phyloP scores from a whole-genome alignment of 2,329 filamentous ascomycete genomes.

The Furcasterigmium sp. region DNA sequence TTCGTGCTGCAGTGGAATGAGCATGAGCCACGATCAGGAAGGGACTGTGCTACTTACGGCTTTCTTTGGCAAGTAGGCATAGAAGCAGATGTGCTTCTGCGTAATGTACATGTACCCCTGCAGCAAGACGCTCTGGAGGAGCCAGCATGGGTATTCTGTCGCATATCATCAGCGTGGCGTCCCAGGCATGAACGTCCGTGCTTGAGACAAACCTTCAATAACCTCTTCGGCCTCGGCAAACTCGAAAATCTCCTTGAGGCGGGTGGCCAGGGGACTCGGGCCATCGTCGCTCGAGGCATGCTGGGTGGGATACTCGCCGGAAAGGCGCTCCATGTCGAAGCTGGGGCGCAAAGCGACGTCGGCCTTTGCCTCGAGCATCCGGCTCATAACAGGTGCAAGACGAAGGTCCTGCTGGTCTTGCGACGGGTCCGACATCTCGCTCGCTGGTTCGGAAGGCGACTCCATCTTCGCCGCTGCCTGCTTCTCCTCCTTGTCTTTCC shows the following conservation, averaged over 20 bases:
- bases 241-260: conserved; percentile 78
- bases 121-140: conserved; percentile 84
- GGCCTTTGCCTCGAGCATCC: conserved; percentile 69
- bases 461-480: conserved; percentile 18
- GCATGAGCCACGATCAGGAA: not conserved
- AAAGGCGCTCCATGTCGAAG: conserved; percentile 47
- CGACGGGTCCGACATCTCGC: conserved; percentile 12
- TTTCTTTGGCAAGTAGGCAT: conserved; percentile 94
- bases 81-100: conserved; percentile 89
- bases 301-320: conserved; percentile 27
- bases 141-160: conserved; percentile 85
- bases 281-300: conserved; percentile 27
- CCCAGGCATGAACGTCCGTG: not conserved
- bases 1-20: conserved; percentile 46
- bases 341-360: conserved; percentile 55
- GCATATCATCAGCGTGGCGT: not conserved
- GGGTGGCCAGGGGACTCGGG: conserved; percentile 59
- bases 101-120: conserved; percentile 98
- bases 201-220: conserved; percentile 60
- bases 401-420: conserved; percentile 33
- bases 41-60: conserved; percentile 49
- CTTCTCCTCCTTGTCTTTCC: conserved; percentile 36
- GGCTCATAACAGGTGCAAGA: conserved; percentile 67
- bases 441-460: conserved; percentile 27
- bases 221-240: conserved; percentile 81